These are phyloP conservation scores for Amanita rubescens DNA, from an alignment of 768 basidiomycete genomes.

Conservation along the genomic window DNA sequence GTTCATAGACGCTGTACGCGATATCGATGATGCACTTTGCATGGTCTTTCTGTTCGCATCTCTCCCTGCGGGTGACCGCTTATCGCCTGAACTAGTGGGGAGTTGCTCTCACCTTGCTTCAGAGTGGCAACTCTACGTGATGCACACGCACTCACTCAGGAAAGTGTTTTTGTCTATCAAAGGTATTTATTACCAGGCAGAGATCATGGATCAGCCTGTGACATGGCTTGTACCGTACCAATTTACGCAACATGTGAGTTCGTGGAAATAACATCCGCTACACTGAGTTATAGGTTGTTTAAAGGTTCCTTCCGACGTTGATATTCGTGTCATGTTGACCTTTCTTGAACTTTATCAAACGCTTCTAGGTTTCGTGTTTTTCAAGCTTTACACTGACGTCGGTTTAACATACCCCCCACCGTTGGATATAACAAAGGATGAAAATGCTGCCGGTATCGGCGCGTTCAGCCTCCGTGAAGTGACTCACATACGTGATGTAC, in stretches of 20 bases:
- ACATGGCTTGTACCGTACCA: slow-evolving; percentile 98
- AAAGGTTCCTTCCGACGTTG: slow-evolving; percentile 91
- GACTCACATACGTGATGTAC: slow-evolving; percentile 27
- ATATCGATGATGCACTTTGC: slow-evolving; percentile 95
- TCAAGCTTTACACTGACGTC: slow-evolving; percentile 95
- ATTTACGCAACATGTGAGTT: slow-evolving; percentile 84
- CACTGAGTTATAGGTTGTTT: slow-evolving; percentile 5
- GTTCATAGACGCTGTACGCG: slow-evolving; percentile 90
- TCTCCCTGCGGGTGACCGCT: slow-evolving; percentile 76
- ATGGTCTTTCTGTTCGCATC: slow-evolving; percentile 91
- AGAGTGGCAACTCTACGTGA: slow-evolving; percentile 96
- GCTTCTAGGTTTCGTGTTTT: slow-evolving; percentile 89
- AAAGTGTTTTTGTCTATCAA: slow-evolving; percentile 97
- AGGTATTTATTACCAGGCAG: slow-evolving; percentile 96
- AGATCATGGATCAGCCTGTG: slow-evolving; percentile 85
- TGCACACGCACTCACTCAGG: slow-evolving; percentile 76
- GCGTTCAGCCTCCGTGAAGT: slow-evolving; percentile 70
- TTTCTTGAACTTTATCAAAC: slow-evolving; percentile 99
- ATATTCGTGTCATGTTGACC: slow-evolving; percentile 95
- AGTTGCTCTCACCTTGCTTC: slow-evolving; percentile 86
- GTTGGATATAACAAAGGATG: slow-evolving; percentile 75
- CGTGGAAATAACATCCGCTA: not conserved
- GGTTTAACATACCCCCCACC: slow-evolving; percentile 95
- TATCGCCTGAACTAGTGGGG: slow-evolving; percentile 78
- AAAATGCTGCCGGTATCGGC: slow-evolving; percentile 79